These are phyloP conservation scores for Neonectria magnoliae DNA, from an alignment of 2,329 filamentous ascomycete species.

Conservation along the genomic window DNA sequence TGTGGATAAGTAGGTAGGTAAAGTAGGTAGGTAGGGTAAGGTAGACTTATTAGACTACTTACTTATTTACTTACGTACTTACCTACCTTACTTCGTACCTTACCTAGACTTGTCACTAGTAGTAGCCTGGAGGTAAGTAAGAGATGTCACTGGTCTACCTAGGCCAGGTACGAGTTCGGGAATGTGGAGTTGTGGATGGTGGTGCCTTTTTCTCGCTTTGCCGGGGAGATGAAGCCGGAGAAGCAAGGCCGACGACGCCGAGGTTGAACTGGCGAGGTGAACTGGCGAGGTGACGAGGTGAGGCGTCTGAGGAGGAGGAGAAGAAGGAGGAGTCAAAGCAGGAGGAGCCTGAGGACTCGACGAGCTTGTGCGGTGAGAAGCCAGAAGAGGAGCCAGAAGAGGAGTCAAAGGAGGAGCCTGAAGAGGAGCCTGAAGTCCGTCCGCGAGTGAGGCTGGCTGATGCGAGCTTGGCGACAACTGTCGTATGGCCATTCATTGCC, in stretches of 20 bases:
- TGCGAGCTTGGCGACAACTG: conserved; percentile 3
- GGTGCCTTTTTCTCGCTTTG: neutral
- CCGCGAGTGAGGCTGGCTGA: conserved; percentile 1
- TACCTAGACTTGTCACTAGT: neutral
- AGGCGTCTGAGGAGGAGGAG: neutral
- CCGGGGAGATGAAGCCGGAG: neutral
- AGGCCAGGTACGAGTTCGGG: neutral
- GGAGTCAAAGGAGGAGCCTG: neutral
- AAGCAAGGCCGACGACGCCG: neutral
- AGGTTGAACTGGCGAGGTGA: neutral
- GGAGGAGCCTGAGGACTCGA: neutral
- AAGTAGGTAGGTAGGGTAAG: too few species aligned
- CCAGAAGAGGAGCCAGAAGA: neutral
- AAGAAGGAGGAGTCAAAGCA: too few species aligned
- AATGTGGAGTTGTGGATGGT: neutral
- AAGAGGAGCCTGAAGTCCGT: neutral
- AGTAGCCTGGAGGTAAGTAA: neutral
- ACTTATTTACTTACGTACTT: too few species aligned
- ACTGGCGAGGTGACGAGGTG: neutral
- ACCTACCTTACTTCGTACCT: neutral
- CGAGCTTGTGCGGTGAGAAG: neutral
- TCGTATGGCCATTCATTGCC: neutral
- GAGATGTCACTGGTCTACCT: too few species aligned
- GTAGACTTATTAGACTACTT: too few species aligned
- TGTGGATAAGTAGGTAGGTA: neutral